Evolutionary conservation across 805 yeast genomes (phyloP).

Genomic region (Cyberlindnera suaveolens): DNA sequence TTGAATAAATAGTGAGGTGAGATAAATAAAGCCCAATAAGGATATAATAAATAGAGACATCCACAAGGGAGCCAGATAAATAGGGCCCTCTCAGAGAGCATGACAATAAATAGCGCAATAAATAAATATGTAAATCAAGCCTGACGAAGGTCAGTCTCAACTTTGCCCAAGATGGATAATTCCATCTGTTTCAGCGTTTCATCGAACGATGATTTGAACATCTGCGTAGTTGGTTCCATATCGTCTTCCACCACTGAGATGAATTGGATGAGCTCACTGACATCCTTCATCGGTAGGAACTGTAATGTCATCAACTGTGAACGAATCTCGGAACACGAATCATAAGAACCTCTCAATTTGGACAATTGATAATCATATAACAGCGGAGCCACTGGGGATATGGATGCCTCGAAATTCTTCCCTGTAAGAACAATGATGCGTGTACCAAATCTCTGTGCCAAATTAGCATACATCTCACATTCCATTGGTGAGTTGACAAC

Average conservation of each 20-base stretch:
- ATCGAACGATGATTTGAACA: conserved; percentile 3
- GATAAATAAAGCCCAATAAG: background rate
- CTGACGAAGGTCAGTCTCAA: conserved; percentile 9
- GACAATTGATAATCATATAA: conserved; percentile 6
- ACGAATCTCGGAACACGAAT: conserved; percentile 3
- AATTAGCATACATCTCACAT: conserved; percentile 17
- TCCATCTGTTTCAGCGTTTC: conserved; percentile 15
- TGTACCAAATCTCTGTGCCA: conserved; percentile 14
- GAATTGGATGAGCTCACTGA: conserved; percentile 4
- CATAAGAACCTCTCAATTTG: conserved; percentile 8
- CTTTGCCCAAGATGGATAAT: conserved; percentile 14
- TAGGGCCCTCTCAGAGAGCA: too few relatives aligned
- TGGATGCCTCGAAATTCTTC: conserved; percentile 9
- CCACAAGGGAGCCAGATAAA: background rate
- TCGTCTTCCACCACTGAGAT: background rate
- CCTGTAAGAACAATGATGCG: conserved; percentile 17
- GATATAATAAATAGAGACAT: background rate
- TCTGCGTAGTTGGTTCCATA: background rate
- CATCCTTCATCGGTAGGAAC: conserved; percentile 8
- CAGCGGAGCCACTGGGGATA: conserved; percentile 13
- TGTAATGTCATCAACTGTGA: conserved; percentile 1
- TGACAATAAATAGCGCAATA: background rate
- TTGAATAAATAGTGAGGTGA: background rate
- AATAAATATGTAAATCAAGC: conserved; percentile 2
- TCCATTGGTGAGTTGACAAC: conserved; percentile 17